Percentiles rank a stretch among this genome's conserved stretches.
Evolutionary conservation across 495 filamentous ascomycete species (phyloP).

Genomic region (Letharia columbiana): DNA sequence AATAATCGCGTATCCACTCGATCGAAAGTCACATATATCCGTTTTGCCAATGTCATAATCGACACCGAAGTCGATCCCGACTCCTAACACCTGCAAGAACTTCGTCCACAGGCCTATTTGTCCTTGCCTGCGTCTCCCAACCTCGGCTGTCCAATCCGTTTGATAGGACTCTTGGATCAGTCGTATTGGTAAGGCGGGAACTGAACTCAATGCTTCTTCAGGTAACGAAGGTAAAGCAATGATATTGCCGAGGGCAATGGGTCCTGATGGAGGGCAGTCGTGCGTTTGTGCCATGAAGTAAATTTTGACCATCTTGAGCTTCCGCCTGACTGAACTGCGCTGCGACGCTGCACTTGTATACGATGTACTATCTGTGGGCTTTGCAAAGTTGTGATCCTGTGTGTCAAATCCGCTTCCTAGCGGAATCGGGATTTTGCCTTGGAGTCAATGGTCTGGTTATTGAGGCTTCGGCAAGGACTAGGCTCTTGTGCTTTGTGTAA

Average conservation of each 20-base stretch:
- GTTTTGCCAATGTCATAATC: slow-evolving; percentile 3
- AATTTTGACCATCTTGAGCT: slow-evolving; percentile 8
- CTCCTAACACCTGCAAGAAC: slow-evolving; percentile 17
- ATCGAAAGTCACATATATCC: slow-evolving; percentile 6
- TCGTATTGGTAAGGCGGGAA: background rate
- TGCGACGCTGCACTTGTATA: too few species aligned
- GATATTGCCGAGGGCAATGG: slow-evolving; percentile 18
- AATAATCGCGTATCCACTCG: slow-evolving; percentile 4
- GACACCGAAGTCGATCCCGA: slow-evolving; percentile 14
- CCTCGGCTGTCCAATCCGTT: background rate
- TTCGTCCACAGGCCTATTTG: slow-evolving; percentile 20
- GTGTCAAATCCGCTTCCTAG: too few species aligned
- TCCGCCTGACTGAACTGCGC: too few species aligned
- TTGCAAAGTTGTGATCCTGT: too few species aligned
- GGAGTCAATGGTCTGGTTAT: too few species aligned
- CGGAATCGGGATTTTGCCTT: too few species aligned
- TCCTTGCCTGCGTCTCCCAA: background rate
- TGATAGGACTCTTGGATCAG: slow-evolving; percentile 2
- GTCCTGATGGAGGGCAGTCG: slow-evolving; percentile 8
- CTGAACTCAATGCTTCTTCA: background rate
- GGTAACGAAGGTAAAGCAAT: slow-evolving; percentile 12
- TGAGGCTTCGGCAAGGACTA: too few species aligned
- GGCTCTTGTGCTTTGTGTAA: background rate
- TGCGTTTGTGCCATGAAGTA: slow-evolving; percentile 13
- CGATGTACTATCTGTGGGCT: too few species aligned